Conservation (phyloP, 1,284 basidiomycete genomes). For the Cutaneotrichosporon cutaneum region DNA sequence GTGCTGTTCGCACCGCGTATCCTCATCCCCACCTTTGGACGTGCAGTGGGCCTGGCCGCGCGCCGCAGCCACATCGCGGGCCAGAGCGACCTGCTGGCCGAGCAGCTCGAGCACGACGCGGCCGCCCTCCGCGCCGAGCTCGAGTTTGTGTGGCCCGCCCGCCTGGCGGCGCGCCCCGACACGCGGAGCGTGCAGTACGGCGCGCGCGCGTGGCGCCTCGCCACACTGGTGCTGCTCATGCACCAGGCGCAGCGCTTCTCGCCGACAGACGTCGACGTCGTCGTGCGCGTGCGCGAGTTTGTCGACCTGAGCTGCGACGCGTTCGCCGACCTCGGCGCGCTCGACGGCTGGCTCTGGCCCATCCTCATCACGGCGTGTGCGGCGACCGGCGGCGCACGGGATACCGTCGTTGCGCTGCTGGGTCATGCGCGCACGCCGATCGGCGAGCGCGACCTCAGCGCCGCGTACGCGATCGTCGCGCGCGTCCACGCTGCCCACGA, state of each 20-base stretch:
- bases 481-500: conserved; percentile 7
- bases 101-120: conserved; percentile 14
- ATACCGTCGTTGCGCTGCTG: not conserved
- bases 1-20: conserved; percentile 11
- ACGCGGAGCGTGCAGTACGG: conserved; percentile 11
- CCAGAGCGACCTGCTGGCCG: conserved; percentile 7
- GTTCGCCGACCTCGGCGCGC: conserved; percentile 7
- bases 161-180: conserved; percentile 10
- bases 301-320: conserved; percentile 8
- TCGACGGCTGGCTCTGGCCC: conserved; percentile 16
- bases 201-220: conserved; percentile 11
- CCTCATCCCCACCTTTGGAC: conserved; percentile 9
- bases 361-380: conserved; percentile 11
- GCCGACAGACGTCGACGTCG: not conserved
- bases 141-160: conserved; percentile 12
- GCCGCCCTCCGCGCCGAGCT: conserved; percentile 14
- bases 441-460: not conserved
- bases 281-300: conserved; percentile 1
- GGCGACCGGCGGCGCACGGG: not conserved
- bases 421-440: not conserved
- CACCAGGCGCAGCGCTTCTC: conserved; percentile 11
- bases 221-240: conserved; percentile 9
- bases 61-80: not conserved
- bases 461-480: not conserved
- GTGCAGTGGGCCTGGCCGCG: conserved; percentile 6